Percentiles rank a stretch among this genome's conserved stretches.
Evolutionary conservation across 768 basidiomycete species (phyloP).

Genomic region (Cubamyces sp.): DNA sequence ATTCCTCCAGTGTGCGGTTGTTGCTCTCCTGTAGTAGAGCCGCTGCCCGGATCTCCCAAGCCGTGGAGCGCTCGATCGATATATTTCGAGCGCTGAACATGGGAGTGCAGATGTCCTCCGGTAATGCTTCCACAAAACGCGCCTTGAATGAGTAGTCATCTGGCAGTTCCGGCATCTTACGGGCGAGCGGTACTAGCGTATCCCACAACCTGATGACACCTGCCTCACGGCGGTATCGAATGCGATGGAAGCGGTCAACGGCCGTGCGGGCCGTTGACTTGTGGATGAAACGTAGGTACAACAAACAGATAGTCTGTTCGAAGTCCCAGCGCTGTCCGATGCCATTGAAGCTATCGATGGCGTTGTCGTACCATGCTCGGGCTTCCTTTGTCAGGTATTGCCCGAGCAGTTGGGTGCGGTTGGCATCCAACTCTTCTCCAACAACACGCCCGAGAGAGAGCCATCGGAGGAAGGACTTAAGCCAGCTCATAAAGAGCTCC

Average conservation of each 20-base stretch:
- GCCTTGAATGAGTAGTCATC: constrained; percentile 3
- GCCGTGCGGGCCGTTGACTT: background rate
- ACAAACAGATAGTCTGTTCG: background rate
- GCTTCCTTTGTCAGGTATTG: background rate
- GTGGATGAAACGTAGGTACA: constrained; percentile 4
- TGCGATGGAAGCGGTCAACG: background rate
- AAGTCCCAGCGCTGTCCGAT: background rate
- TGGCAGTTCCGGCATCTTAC: constrained; percentile 1
- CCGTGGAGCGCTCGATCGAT: background rate
- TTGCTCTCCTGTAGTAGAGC: background rate
- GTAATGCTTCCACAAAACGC: background rate
- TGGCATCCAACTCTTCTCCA: background rate
- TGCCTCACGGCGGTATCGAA: background rate
- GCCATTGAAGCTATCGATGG: background rate
- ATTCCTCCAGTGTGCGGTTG: background rate
- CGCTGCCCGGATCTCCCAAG: background rate
- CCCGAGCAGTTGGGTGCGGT: background rate
- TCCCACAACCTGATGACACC: constrained; percentile 6
- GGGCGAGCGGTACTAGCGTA: background rate
- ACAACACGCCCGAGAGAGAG: background rate
- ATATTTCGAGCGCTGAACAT: background rate
- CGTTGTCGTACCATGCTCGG: background rate
- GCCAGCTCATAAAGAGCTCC: constrained; percentile 1
- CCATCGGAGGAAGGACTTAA: background rate
- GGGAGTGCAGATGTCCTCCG: background rate